These are phyloP conservation scores for Solioccasus polychromus DNA, from an alignment of 768 basidiomycete species.

Conservation along the genomic window DNA sequence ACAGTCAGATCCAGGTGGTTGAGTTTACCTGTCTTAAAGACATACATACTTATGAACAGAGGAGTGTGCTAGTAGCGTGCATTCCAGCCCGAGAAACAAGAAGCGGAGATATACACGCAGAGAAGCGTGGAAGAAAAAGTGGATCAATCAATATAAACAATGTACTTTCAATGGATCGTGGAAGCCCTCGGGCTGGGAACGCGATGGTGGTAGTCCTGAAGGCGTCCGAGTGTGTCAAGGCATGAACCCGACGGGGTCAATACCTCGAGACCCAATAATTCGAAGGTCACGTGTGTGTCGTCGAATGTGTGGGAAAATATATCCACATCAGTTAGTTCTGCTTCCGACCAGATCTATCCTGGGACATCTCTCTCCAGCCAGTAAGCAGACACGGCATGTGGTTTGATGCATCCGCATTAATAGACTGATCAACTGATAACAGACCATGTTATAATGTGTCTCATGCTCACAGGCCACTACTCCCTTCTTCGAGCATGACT, in stretches of 20 bases:
- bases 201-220: conserved; percentile 7
- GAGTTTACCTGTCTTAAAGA: conserved; percentile 1
- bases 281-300: conserved; percentile 20
- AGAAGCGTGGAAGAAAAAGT: conserved; percentile 7
- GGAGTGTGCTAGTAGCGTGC: conserved; percentile 13
- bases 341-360: no score
- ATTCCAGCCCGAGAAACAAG: conserved; percentile 19
- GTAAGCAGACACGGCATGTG: no score
- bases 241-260: conserved; percentile 21
- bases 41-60: conserved; percentile 21
- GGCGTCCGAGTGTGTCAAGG: conserved; percentile 16
- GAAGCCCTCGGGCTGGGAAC: conserved; percentile 6
- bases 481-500: conserved; percentile 7
- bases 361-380: no score
- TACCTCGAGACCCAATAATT: conserved; percentile 15
- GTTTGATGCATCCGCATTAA: neutral
- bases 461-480: neutral
- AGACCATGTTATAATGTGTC: neutral
- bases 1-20: conserved; percentile 9
- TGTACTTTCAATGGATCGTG: conserved; percentile 13
- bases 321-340: no score
- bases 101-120: conserved; percentile 15
- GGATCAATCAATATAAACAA: conserved; percentile 23
- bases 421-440: conserved; percentile 1
- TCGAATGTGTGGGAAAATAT: no score